Percentiles rank a stretch among this genome's conserved stretches.
These are phyloP conservation scores for Bacterosira constricta DNA, from an alignment of 108 stramenopile species.

Conservation along the genomic window DNA sequence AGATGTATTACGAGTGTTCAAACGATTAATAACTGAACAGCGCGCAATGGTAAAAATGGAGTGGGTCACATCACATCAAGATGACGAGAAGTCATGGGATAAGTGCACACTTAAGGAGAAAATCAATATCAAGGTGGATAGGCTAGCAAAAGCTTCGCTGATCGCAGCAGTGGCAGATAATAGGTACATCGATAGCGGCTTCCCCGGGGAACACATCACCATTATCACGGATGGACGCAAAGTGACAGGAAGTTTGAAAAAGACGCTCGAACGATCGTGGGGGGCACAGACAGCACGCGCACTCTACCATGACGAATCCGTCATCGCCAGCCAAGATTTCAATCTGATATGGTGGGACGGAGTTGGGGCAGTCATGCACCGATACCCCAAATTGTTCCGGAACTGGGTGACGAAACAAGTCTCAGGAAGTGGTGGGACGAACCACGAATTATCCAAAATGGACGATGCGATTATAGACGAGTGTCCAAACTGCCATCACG, in stretches of 20 bases:
- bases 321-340: background rate
- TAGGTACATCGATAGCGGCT: background rate
- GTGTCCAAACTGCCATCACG: no score
- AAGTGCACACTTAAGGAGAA: background rate
- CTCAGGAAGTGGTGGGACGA: no score
- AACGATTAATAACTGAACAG: background rate
- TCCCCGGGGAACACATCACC: background rate
- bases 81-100: background rate
- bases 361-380: background rate
- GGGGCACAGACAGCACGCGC: background rate
- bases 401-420: background rate
- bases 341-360: slow-evolving; percentile 4
- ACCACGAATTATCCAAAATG: no score
- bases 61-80: background rate
- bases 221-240: background rate
- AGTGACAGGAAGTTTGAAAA: background rate
- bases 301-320: background rate
- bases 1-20: background rate
- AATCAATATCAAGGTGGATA: background rate
- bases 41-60: background rate
- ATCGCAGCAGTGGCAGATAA: background rate
- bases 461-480: no score
- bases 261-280: background rate
- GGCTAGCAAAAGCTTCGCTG: background rate
- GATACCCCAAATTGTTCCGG: background rate